Evolutionary conservation across 352 stramenopile genomes (phyloP), one percentile per base, ranked within the genome.

Genomic region (Globisporangium barbulae): DNA sequence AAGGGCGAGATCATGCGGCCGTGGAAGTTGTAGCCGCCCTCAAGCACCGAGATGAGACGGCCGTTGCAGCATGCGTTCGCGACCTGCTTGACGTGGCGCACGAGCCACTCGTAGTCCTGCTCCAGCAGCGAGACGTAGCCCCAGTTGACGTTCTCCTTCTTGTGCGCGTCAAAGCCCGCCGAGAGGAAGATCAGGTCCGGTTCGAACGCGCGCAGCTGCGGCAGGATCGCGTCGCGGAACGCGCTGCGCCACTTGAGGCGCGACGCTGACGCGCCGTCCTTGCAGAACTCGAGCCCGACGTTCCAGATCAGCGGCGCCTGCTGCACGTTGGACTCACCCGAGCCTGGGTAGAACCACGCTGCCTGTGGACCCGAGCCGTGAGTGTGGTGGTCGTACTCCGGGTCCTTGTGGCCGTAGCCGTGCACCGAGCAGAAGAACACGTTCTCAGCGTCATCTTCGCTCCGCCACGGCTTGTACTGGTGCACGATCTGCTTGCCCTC

Each of bases 381-480:
- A 22, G 70, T 61, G 42, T 79, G 70, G 39, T 79, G 70, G 33
- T 88, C 81, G 45, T 78, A 69, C 57, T 85, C 70, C 8, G 79
- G 78, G 58, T 91, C 82, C 53, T 94, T 92, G 64, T 79, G 79
- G 15, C 83, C 85, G 59, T 91, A 94, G 22, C 83, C 79, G 59
- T 94, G 81, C 15, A 93, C 75, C 4, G 91, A 98, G 45, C 93
- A 94, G 78, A 99, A 99, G 64, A 99, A 98, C 5, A 98, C 93
- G 71, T 99, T 93, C 8, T 97, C 83, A 2, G 89, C 70, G 75
- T 99, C 97, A 35, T 93, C 80, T 56, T 97, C 90, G 65, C 95
- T 94, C 6, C 98, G 84, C 97, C 97, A 99, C 17, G 97, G 97
- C 59, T 98, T 97, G 79, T 98, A 99, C 60, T 85, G 79, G 61